Conservation (phyloP, 176 grass and related monocot genomes). For the bread wheat (Triticum aestivum) region IWGSC_CS_RefSeq_v2.1 NC_057802.1:428395358-428395857, state of each 20-base stretch:
- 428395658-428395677: slow-evolving; percentile 35
- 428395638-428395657: slow-evolving; percentile 82
- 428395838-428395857: not conserved
- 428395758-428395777: not conserved
- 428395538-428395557: slow-evolving; percentile 13
- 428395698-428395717: slow-evolving; percentile 7
- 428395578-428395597: slow-evolving; percentile 97
- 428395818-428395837: not conserved
- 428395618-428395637: slow-evolving; percentile 78
- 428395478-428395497: slow-evolving; percentile 73
- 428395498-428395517: slow-evolving; percentile 25
- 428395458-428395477: slow-evolving; percentile 99
- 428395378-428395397: not conserved
- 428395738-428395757: not conserved
- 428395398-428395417: slow-evolving; percentile 86
- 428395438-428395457: slow-evolving; percentile 63
- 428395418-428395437: slow-evolving; percentile 96
- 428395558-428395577: slow-evolving; percentile 22
- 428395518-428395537: slow-evolving; percentile 15
- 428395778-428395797: not conserved
- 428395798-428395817: not conserved
- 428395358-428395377: slow-evolving; percentile 22
- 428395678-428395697: slow-evolving; percentile 32
- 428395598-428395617: slow-evolving; percentile 84
- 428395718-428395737: slow-evolving; percentile 5